Evolutionary conservation across 208 protist species (phyloP).

Genomic region (Naegleria lovaniensis): DNA sequence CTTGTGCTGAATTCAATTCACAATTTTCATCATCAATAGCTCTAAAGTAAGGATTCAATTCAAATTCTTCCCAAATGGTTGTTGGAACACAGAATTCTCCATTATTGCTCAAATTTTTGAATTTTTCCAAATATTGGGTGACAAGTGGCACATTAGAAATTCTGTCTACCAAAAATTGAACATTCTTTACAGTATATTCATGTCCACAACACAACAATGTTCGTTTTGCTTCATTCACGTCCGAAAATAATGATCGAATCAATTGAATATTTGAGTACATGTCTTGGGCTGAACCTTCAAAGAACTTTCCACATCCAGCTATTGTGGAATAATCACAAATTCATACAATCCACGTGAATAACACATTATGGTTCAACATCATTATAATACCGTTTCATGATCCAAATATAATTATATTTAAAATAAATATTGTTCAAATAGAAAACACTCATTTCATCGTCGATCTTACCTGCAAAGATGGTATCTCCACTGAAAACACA

Average conservation of each 20-base stretch:
- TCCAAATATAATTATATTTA: no score
- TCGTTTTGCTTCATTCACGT: not conserved
- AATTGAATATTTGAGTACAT: not conserved
- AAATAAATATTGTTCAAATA: no score
- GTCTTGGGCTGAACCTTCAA: not conserved
- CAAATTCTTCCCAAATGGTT: not conserved
- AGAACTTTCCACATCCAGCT: conserved; percentile 1
- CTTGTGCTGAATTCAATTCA: no score
- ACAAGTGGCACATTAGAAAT: not conserved
- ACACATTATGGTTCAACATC: no score
- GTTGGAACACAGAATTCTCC: not conserved
- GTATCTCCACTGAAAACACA: not conserved
- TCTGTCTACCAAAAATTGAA: not conserved
- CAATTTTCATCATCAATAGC: no score
- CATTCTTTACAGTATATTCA: not conserved
- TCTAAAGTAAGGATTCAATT: not conserved
- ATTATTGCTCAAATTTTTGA: not conserved
- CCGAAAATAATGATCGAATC: not conserved
- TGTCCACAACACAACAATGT: not conserved
- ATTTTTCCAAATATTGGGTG: not conserved
- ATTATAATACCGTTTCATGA: no score
- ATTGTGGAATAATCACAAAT: no score
- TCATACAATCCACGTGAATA: no score
- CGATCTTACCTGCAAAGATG: not conserved
- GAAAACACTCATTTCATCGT: no score